A percentile compares a stretch with the other conserved stretches of the same genome.
phyloP scores from a whole-genome alignment of 1,284 basidiomycete genomes.

The Rhodotorula sp. region DNA sequence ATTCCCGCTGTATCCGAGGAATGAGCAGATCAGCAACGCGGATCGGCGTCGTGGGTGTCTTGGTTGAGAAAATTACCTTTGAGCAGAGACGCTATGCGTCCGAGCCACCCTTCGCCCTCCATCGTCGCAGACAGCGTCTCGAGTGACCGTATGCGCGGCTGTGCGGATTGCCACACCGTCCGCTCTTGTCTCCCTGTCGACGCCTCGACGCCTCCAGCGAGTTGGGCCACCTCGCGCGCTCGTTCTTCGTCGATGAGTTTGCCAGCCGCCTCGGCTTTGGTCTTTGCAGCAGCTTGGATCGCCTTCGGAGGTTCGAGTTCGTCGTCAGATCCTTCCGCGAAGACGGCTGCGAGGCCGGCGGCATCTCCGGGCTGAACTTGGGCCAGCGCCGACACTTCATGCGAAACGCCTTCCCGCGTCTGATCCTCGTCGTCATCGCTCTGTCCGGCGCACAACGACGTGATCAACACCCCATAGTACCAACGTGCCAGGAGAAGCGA shows the following conservation, averaged over 20 bases:
- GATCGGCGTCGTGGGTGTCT: background rate
- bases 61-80: background rate
- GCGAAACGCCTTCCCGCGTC: background rate
- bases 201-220: background rate
- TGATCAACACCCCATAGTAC: background rate
- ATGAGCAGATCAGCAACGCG: background rate
- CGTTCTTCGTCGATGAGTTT: constrained; percentile 16
- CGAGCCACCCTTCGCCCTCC: constrained; percentile 14
- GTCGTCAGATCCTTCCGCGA: background rate
- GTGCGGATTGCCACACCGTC: constrained; percentile 2
- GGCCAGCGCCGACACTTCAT: constrained; percentile 5
- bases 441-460: no score
- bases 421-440: background rate
- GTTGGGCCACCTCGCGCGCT: background rate
- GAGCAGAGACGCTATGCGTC: constrained; percentile 2
- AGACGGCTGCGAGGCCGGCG: background rate
- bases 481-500: background rate
- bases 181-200: background rate
- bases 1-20: background rate
- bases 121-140: background rate
- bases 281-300: constrained; percentile 1
- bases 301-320: background rate
- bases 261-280: constrained; percentile 4
- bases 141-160: background rate
- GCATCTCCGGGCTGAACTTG: background rate